Evolutionary conservation across 2,329 filamentous ascomycete species (phyloP), one percentile per base, ranked within the genome.

Genomic region (Cladorrhinum sp.): DNA sequence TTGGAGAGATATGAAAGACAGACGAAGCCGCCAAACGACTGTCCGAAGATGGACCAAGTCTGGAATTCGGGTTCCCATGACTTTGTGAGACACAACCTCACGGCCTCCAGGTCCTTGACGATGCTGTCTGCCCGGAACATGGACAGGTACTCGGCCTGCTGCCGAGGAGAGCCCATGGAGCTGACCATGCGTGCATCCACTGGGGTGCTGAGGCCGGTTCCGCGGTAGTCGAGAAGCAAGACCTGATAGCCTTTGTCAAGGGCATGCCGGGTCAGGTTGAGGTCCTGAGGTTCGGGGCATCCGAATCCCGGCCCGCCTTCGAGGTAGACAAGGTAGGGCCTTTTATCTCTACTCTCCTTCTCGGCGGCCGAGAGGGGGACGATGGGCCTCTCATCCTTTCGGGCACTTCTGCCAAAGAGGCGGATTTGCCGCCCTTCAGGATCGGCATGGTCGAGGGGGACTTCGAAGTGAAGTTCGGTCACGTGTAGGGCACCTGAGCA

Each of bases 21-120:
- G 70, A 92, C 91, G 74, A 96, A 97, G 1, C 94, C 94, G 42
- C 94, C 94, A 73, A 96, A 98, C 16, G 89, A 93, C 76, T 97
- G 94, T 8, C 94, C 94, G 64, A 96, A 88, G 28, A 95, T 83
- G 61, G 87, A 89, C 94, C 93, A 97, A 72, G 88, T 87, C 72
- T 86, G 84, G 71, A 89, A 86, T 53, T 88, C 84, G 21, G 83
- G 78, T 0, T 89, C 86, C 68, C 86, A 90, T 56, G 87, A 85
- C 4, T 80, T 77, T 0, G 90, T 95, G 58, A 98, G 79, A 42
- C 82, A 88, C 68, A 86, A 83, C 4, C 94, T 85, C 30, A 98
- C 86, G 3, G 93, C 92, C 73, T 98, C 94, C 65, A 89, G 91
- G 70, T 98, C 94, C 52, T 85, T 86, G 46, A 98, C 92, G 56